A percentile compares a stretch with the other conserved stretches of the same genome.
These are phyloP conservation scores for Pythium rhizo-oryzae DNA, from an alignment of 352 stramenopile genomes.

Conservation along the genomic window DNA sequence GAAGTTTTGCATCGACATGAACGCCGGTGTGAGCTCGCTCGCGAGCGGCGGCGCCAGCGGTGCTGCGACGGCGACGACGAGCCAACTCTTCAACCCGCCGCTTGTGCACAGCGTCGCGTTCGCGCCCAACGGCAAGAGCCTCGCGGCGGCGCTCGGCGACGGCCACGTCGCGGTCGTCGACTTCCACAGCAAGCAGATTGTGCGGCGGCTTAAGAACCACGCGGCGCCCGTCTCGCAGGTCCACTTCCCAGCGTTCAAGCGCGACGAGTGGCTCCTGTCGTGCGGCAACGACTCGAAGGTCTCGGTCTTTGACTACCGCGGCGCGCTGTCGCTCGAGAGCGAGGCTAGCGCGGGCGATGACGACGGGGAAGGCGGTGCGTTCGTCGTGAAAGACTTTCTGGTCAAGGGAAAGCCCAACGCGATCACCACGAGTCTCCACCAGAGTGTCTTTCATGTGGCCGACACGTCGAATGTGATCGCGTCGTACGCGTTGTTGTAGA, in stretches of 20 bases:
- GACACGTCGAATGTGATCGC: conserved; percentile 54
- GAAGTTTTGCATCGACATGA: conserved; percentile 74
- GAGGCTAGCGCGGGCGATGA: conserved; percentile 18
- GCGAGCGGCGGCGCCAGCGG: conserved; percentile 5
- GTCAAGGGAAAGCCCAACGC: conserved; percentile 56
- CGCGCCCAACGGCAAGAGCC: conserved; percentile 59
- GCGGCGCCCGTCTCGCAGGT: conserved; percentile 59
- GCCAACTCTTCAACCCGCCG: conserved; percentile 77
- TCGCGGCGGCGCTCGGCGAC: conserved; percentile 70
- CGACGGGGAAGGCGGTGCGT: conserved; percentile 16
- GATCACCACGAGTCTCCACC: conserved; percentile 51
- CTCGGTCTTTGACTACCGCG: conserved; percentile 63
- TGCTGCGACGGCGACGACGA: conserved; percentile 33
- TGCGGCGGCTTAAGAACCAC: conserved; percentile 56
- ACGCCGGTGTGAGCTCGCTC: conserved; percentile 47
- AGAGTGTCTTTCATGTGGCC: conserved; percentile 55
- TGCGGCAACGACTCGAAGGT: conserved; percentile 71
- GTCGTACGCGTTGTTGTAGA: conserved; percentile 49
- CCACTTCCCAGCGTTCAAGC: conserved; percentile 57
- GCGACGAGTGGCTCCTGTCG: conserved; percentile 58
- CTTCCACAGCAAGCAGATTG: conserved; percentile 55
- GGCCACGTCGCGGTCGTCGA: conserved; percentile 65
- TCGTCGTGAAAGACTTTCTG: conserved; percentile 52
- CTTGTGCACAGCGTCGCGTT: conserved; percentile 74
- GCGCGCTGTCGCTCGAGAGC: conserved; percentile 35